Percentiles rank a stretch among this genome's conserved stretches.
phyloP scores from a whole-genome alignment of 1,284 basidiomycete species.

The Fomitopsis palustris region DNA sequence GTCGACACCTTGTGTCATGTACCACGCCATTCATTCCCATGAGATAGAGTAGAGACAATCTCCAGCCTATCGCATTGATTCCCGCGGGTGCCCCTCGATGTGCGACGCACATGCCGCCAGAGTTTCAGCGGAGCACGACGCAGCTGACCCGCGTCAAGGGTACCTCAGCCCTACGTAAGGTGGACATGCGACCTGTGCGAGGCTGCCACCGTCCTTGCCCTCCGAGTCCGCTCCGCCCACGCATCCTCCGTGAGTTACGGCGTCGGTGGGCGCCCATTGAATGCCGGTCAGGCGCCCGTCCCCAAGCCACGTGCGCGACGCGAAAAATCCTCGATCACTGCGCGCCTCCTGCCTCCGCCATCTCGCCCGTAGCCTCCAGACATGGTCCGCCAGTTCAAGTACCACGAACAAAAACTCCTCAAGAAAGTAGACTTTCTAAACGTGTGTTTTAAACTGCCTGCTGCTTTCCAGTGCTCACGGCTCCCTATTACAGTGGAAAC shows the following conservation, averaged over 20 bases:
- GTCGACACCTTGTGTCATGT: neutral
- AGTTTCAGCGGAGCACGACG: neutral
- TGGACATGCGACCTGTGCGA: neutral
- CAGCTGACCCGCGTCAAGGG: neutral
- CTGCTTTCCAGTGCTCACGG: neutral
- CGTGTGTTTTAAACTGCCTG: slow-evolving; percentile 43
- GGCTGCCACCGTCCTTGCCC: neutral
- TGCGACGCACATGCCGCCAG: neutral
- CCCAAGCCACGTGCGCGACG: neutral
- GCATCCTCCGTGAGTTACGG: neutral
- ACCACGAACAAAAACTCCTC: slow-evolving; percentile 91
- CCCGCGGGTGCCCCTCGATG: neutral
- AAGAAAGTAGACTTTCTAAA: slow-evolving; percentile 95
- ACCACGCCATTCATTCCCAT: neutral
- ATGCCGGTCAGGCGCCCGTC: neutral
- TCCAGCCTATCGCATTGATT: neutral
- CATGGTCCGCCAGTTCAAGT: slow-evolving; percentile 89
- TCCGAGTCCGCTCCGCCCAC: neutral
- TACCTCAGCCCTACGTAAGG: neutral
- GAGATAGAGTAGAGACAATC: neutral
- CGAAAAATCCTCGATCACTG: neutral
- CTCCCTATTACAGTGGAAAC: slow-evolving; percentile 79
- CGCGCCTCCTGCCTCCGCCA: neutral
- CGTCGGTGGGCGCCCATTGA: neutral
- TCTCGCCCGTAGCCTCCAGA: neutral